These are phyloP conservation scores for Thuidium tamariscinum DNA, from an alignment of 225 moss, liverwort and hornwort genomes.

Conservation along the genomic window DNA sequence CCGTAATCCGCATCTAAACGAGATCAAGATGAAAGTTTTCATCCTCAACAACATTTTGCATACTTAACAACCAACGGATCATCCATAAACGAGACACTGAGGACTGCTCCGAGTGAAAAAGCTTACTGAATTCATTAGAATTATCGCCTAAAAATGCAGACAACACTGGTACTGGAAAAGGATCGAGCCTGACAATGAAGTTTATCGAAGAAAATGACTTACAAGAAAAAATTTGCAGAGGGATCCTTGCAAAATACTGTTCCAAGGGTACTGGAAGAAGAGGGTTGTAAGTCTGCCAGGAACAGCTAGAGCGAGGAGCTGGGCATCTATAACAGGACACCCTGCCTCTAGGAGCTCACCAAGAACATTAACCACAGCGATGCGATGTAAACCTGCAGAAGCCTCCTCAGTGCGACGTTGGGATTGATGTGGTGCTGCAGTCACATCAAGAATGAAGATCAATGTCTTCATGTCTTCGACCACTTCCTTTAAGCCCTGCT, in stretches of 20 bases:
- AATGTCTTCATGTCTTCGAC: slow-evolving; percentile 51
- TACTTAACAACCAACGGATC: background rate
- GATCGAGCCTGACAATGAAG: background rate
- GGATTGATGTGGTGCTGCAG: slow-evolving; percentile 39
- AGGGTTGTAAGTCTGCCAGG: slow-evolving; percentile 56
- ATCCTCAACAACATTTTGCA: background rate
- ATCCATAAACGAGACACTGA: background rate
- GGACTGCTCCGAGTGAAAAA: background rate
- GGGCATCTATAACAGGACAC: slow-evolving; percentile 57
- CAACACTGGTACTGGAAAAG: background rate
- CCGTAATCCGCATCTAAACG: background rate
- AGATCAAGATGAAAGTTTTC: background rate
- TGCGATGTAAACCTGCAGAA: slow-evolving; percentile 72
- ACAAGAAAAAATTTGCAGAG: slow-evolving; percentile 58
- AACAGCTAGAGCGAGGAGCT: slow-evolving; percentile 45
- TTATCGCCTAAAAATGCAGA: background rate
- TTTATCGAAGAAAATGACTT: slow-evolving; percentile 16
- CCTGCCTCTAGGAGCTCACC: slow-evolving; percentile 62
- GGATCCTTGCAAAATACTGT: slow-evolving; percentile 76
- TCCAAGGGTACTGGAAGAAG: slow-evolving; percentile 83
- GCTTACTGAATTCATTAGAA: background rate
- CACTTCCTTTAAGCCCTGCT: slow-evolving; percentile 66
- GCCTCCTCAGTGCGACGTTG: slow-evolving; percentile 49
- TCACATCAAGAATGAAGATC: slow-evolving; percentile 57
- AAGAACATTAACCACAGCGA: slow-evolving; percentile 67